Base-by-base conservation (phyloP, 306 rosid genomes). In the Fagus sylvatica region DNA sequence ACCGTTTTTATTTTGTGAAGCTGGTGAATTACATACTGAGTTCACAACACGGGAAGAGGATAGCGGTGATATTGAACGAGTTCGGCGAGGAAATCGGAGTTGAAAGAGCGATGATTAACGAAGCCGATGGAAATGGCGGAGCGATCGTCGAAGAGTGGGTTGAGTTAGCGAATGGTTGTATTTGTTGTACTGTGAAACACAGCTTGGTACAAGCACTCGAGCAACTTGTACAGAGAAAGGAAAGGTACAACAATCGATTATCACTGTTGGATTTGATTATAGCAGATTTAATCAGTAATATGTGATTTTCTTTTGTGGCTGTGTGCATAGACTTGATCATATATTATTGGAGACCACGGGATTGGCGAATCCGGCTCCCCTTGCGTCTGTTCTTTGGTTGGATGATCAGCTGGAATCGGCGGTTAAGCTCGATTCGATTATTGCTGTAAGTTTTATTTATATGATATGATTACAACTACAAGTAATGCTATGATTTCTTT, bases 141-240 rank as follows among this genome's bases (percentile, higher is more conserved):
- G 95, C 97, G 1, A 85, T 95, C 51, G 97, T 95, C 72, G 98
- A 95, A 77, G 98, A 95, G 82, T 95, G 98, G 98, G 96, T 95
- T 80, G 98, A 95, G 85, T 88, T 95, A 72, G 96, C 93, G 7
- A 92, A 95, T 80, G 98, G 98, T 74, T 89, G 98, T 76, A 71
- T 95, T 73, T 95, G 97, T 81, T 95, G 98, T 84, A 84, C 89
- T 33, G 98, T 95, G 59, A 92, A 95, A 84, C 98, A 92, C 73
- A 92, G 97, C 79, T 85, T 95, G 83, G 97, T 95, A 74, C 98
- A 92, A 81, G 98, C 98, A 7, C 79, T 95, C 37, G 98, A 95
- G 85, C 98, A 95, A 82, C 98, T 95, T 79, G 95, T 92, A 13
- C 85, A 88, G 81, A 88, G 91, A 81, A 95, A 92, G 82, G 97